These are phyloP conservation scores for Phytophthora foliorum DNA, from an alignment of 352 stramenopile species.

Conservation along the genomic window DNA sequence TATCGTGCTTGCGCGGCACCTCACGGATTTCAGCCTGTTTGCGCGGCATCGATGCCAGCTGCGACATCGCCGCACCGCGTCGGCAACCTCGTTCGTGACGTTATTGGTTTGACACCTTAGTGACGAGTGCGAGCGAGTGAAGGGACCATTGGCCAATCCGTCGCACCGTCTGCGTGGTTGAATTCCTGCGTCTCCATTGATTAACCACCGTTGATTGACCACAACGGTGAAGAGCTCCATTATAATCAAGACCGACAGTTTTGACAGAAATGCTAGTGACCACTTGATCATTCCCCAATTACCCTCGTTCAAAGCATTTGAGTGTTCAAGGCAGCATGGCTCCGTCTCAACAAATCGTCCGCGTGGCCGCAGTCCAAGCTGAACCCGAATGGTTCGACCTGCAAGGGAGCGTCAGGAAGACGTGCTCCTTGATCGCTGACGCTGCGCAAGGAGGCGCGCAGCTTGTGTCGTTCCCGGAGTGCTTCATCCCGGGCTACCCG, in stretches of 20 bases:
- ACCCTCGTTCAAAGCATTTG: neutral
- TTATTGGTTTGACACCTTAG: neutral
- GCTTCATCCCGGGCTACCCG: slow-evolving; percentile 30
- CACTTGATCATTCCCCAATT: slow-evolving; percentile 1
- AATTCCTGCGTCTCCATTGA: too few species aligned
- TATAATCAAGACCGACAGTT: too few species aligned
- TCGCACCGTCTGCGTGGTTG: neutral
- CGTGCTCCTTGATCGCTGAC: slow-evolving; percentile 28
- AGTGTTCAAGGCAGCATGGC: neutral
- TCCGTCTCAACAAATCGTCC: neutral
- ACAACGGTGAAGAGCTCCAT: too few species aligned
- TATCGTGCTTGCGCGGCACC: neutral
- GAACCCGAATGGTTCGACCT: slow-evolving; percentile 34
- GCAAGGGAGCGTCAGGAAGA: slow-evolving; percentile 20
- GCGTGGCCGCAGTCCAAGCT: slow-evolving; percentile 26
- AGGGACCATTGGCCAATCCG: neutral
- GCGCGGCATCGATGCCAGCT: too few species aligned
- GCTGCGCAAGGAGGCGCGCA: slow-evolving; percentile 22
- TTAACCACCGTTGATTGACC: too few species aligned
- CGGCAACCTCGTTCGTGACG: neutral
- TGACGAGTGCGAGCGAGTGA: neutral
- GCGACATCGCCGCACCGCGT: neutral
- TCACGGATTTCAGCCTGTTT: neutral
- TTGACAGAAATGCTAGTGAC: too few species aligned
- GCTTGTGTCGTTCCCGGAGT: slow-evolving; percentile 31